Conservation (phyloP, 1,284 basidiomycete genomes). For the Chondrostereum purpureum region DNA sequence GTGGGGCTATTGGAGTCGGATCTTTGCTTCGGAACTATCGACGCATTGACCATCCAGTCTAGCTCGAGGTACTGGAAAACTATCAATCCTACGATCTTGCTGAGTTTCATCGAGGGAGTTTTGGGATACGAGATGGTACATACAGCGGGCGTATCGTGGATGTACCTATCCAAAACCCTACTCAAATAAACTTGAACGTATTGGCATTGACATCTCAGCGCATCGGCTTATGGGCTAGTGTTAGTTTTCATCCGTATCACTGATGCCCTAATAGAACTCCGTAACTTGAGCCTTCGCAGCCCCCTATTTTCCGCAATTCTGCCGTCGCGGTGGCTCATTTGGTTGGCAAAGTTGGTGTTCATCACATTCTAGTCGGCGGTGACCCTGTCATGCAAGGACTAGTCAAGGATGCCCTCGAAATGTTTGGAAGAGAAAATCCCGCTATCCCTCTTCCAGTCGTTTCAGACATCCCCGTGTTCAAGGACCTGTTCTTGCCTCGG, state of each 20-base stretch:
- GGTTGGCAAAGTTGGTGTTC: slow-evolving; percentile 5
- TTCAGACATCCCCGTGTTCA: slow-evolving; percentile 11
- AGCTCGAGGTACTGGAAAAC: slow-evolving; percentile 13
- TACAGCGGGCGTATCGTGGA: neutral
- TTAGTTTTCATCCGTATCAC: too few species aligned
- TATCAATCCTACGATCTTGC: slow-evolving; percentile 26
- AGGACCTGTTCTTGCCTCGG: slow-evolving; percentile 10
- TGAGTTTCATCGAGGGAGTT: slow-evolving; percentile 29
- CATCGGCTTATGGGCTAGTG: too few species aligned
- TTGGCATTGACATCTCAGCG: too few species aligned
- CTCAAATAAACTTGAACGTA: neutral
- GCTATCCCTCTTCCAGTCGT: slow-evolving; percentile 2
- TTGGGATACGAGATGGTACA: neutral
- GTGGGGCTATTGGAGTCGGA: slow-evolving; percentile 25
- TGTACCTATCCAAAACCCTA: neutral
- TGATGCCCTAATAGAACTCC: too few species aligned
- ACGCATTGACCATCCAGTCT: slow-evolving; percentile 25
- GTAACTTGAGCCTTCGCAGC: too few species aligned
- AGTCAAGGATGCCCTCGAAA: slow-evolving; percentile 8
- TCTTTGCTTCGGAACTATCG: slow-evolving; percentile 25
- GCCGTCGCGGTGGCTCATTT: slow-evolving; percentile 17
- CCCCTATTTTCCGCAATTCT: slow-evolving; percentile 21
- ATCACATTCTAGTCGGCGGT: slow-evolving; percentile 14
- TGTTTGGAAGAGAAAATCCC: slow-evolving; percentile 5
- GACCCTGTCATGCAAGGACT: slow-evolving; percentile 17